These are phyloP conservation scores for Aspergillus piperis DNA, from an alignment of 2,329 filamentous ascomycete genomes.

Conservation along the genomic window DNA sequence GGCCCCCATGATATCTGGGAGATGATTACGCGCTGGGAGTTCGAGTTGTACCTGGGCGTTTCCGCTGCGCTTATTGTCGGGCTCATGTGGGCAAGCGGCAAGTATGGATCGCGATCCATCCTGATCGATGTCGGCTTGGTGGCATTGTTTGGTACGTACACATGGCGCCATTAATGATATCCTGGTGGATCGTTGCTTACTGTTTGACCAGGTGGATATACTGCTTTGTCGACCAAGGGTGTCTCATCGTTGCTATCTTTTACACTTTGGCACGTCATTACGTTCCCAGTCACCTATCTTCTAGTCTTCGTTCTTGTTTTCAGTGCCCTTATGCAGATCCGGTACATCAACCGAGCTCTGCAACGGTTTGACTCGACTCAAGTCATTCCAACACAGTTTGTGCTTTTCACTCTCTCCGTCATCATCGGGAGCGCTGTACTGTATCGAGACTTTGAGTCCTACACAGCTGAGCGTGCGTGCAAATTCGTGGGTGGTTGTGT, in stretches of 20 bases:
- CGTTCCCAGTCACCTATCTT: slow-evolving; percentile 87
- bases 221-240: slow-evolving; percentile 93
- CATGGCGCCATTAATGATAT: neutral
- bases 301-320: slow-evolving; percentile 75
- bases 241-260: slow-evolving; percentile 93
- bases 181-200: slow-evolving; percentile 17
- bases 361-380: slow-evolving; percentile 96
- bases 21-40: slow-evolving; percentile 83
- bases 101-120: slow-evolving; percentile 82
- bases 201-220: slow-evolving; percentile 74
- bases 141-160: slow-evolving; percentile 76
- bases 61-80: slow-evolving; percentile 71
- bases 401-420: slow-evolving; percentile 92
- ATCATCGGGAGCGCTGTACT: slow-evolving; percentile 91
- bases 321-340: slow-evolving; percentile 95
- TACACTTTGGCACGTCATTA: slow-evolving; percentile 82
- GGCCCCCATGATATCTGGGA: slow-evolving; percentile 88
- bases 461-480: slow-evolving; percentile 68
- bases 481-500: slow-evolving; percentile 91
- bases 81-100: slow-evolving; percentile 79
- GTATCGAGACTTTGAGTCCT: slow-evolving; percentile 91
- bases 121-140: slow-evolving; percentile 92
- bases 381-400: slow-evolving; percentile 97
- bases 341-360: slow-evolving; percentile 86
- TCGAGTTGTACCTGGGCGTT: slow-evolving; percentile 84